A percentile compares a stretch with the other conserved stretches of the same genome.
These are phyloP conservation scores for Madurella mycetomatis DNA, from an alignment of 2,329 filamentous ascomycete genomes.

Conservation along the genomic window DNA sequence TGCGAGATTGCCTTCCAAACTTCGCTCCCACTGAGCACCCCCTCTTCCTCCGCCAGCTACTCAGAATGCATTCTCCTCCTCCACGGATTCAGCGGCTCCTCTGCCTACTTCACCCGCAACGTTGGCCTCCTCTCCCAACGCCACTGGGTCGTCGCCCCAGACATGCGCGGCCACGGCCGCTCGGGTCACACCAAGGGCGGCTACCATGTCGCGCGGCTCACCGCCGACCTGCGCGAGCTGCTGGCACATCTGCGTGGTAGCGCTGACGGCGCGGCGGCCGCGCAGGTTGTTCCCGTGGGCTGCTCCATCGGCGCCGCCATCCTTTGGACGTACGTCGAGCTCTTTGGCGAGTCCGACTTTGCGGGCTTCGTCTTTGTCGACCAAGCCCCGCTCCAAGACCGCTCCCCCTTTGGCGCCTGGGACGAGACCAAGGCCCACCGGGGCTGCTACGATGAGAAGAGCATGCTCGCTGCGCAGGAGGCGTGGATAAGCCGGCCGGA, in stretches of 20 bases:
- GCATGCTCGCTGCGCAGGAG: constrained; percentile 31
- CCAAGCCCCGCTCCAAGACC: constrained; percentile 39
- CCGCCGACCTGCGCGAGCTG: constrained; percentile 34
- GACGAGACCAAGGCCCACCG: constrained; percentile 30
- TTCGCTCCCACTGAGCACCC: constrained; percentile 28
- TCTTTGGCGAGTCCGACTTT: constrained; percentile 33
- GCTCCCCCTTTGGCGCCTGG: constrained; percentile 31
- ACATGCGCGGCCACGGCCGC: constrained; percentile 38
- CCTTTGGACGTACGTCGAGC: constrained; percentile 38
- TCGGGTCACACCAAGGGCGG: constrained; percentile 31
- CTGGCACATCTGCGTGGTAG: constrained; percentile 26
- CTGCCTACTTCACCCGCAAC: constrained; percentile 37
- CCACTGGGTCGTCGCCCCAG: constrained; percentile 37
- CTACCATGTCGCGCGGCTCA: constrained; percentile 39
- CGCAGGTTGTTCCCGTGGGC: constrained; percentile 33
- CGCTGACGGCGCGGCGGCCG: not conserved
- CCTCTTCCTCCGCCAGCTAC: constrained; percentile 10
- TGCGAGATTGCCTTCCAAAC: constrained; percentile 34
- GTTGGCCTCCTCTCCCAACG: constrained; percentile 24
- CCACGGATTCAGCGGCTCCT: constrained; percentile 40
- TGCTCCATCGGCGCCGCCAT: constrained; percentile 40
- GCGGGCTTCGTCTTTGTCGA: constrained; percentile 36
- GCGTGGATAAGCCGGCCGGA: constrained; percentile 25
- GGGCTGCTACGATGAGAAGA: constrained; percentile 37
- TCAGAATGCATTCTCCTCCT: constrained; percentile 33